Conservation (phyloP, 768 basidiomycete genomes). For the Leccinum subgranulosum region DNA sequence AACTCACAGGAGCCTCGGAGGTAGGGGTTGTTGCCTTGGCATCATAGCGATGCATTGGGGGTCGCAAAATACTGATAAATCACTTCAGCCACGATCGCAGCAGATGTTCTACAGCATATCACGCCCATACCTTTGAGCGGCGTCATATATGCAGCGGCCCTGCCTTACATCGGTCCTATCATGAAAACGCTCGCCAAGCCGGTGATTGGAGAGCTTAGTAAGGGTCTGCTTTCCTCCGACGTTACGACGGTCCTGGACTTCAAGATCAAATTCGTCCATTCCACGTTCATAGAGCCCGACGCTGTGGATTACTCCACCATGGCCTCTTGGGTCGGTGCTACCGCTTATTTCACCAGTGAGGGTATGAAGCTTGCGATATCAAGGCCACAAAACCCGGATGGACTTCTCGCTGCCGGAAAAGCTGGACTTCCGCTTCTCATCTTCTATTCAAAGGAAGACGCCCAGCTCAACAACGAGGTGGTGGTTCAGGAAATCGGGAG, state of each 20-base stretch:
- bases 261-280: conserved; percentile 5
- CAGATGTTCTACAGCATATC: conserved; percentile 1
- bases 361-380: not conserved
- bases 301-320: conserved; percentile 4
- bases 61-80: not conserved
- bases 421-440: not conserved
- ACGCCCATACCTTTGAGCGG: not conserved
- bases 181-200: conserved; percentile 1
- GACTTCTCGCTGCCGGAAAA: conserved; percentile 1
- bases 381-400: not conserved
- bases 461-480: conserved; percentile 2
- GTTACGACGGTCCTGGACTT: not conserved
- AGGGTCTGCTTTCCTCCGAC: not conserved
- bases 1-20: conserved; percentile 8
- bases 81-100: not conserved
- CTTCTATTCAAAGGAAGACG: not conserved
- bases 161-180: conserved; percentile 10
- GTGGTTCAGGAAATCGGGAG: not conserved
- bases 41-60: not conserved
- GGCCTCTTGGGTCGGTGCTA: conserved; percentile 2
- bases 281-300: conserved; percentile 3
- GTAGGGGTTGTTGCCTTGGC: not conserved
- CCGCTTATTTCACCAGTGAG: not conserved
- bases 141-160: conserved; percentile 4
- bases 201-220: not conserved